Conservation (phyloP, 2,329 filamentous ascomycete genomes). For the Penicillium sp. region DNA sequence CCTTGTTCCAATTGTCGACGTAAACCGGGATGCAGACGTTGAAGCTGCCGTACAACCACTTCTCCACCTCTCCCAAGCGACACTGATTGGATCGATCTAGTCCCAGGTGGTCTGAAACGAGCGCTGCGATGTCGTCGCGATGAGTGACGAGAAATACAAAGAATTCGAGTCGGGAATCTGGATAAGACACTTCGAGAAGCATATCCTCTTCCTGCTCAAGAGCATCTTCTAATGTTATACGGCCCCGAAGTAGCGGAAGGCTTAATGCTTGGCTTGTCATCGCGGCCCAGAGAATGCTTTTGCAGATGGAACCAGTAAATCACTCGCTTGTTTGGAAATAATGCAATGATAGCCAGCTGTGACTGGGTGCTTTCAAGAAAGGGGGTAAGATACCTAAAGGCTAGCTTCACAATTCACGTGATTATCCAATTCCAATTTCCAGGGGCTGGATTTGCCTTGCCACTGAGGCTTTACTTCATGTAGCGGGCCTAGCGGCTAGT, state of each 20-base stretch:
- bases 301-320: no score
- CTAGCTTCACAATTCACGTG: no score
- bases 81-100: not conserved
- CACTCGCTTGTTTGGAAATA: no score
- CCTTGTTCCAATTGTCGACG: slow-evolving; percentile 6
- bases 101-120: not conserved
- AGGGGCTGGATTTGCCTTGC: no score
- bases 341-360: no score
- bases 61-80: not conserved
- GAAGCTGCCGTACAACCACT: slow-evolving; percentile 24
- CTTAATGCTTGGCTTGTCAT: no score
- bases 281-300: no score
- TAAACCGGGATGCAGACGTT: slow-evolving; percentile 29
- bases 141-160: not conserved
- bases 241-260: not conserved
- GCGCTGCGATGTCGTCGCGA: not conserved
- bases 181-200: not conserved
- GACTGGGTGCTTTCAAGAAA: no score
- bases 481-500: no score
- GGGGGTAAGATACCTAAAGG: no score
- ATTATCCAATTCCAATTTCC: no score
- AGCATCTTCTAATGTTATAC: not conserved
- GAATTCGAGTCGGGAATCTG: not conserved
- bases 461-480: no score
- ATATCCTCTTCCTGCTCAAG: not conserved